Base-by-base conservation (phyloP, 2,329 filamentous ascomycete genomes). In the Hymenotorrendiella dingleyae region DNA sequence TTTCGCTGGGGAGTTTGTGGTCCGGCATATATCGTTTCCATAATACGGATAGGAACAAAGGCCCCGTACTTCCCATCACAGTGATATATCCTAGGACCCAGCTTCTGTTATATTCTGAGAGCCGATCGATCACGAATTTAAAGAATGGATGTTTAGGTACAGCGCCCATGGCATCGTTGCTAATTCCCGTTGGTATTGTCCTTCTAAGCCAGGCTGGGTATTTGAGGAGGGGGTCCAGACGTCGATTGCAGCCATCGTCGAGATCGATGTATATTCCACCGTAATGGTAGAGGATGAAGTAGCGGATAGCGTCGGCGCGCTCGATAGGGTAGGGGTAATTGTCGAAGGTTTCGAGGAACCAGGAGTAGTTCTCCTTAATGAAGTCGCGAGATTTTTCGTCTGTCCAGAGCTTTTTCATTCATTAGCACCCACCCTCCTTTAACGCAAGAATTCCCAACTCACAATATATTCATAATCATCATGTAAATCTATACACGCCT, bases 221-320 rank as follows among this genome's bases (percentile, higher is more conserved):
- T 38, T 72, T 70, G 43, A 84, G 76, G 11, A 85, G 72, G 40
- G 81, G 80, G 55, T 86, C 82, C 9, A 63, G 57, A 20, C 51
- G 51, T 11, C 60, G 51, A 22, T 58, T 57, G 46, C 61, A 63
- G 10, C 59, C 59, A 42, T 62, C 59, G 62, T 93, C 86, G 36
- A 91, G 67, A 58, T 93, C 86, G 53, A 91, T 80, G 63, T 91
- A 91, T 43, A 88, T 80, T 29, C 86, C 86, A 42, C 86, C 86
- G 59, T 78, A 90, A 63, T 86, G 78, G 40, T 80, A 73, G 23
- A 93, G 71, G 16, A 89, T 72, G 60, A 91, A 90, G 66, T 91
- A 91, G 38, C 86, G 76, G 55, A 91, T 84, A 4, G 84, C 72
- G 58, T 91, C 86, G 43, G 85, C 83, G 47, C 84, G 77, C 65